Conservation (phyloP, 2,329 filamentous ascomycete species). For the Phialophora expanda region DNA sequence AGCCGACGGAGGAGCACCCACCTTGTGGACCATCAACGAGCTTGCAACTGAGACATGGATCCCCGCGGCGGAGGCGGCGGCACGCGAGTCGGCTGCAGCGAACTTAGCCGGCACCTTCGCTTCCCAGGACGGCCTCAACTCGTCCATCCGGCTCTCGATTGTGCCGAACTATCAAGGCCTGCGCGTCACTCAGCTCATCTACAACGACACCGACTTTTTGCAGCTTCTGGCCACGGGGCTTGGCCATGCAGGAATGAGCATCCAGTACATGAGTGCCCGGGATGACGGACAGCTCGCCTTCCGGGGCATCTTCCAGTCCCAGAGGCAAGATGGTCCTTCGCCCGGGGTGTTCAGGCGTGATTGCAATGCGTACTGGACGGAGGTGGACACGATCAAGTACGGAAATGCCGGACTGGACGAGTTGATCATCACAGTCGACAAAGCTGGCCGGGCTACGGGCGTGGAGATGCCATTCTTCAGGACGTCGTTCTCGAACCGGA, state of each 20-base stretch:
- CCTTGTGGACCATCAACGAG: constrained; percentile 43
- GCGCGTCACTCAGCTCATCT: constrained; percentile 31
- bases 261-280: constrained; percentile 23
- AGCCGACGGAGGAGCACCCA: constrained; percentile 21
- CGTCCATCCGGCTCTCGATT: constrained; percentile 38
- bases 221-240: background rate
- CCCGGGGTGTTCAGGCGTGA: constrained; percentile 2
- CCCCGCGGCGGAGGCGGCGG: constrained; percentile 33
- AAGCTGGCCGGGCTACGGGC: constrained; percentile 36
- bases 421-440: constrained; percentile 36
- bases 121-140: constrained; percentile 39
- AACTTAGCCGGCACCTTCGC: constrained; percentile 42
- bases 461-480: constrained; percentile 25
- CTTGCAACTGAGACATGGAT: constrained; percentile 27
- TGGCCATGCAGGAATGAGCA: constrained; percentile 9
- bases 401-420: constrained; percentile 38
- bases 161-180: constrained; percentile 37
- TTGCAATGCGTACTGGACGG: constrained; percentile 33
- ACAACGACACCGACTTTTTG: constrained; percentile 22
- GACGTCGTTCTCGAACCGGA: constrained; percentile 15
- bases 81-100: constrained; percentile 40
- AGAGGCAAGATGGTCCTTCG: background rate
- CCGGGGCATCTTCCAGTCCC: constrained; percentile 18
- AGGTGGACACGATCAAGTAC: constrained; percentile 33
- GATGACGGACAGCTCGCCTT: constrained; percentile 18